phyloP scores from a whole-genome alignment of 257 asterid genomes.

The Solanum medicagineum region DNA sequence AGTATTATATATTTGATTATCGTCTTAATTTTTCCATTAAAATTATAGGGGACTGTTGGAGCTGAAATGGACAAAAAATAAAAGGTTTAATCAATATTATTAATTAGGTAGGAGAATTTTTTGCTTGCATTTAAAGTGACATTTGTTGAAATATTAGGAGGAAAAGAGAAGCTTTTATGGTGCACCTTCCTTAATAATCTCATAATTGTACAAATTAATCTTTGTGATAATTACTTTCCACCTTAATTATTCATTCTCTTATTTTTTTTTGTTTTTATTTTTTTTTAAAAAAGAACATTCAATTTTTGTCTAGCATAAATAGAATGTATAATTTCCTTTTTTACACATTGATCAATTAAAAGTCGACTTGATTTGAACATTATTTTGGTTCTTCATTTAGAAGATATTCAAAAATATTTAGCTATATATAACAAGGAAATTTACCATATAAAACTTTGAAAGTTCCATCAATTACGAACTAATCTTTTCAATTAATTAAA shows the following conservation, averaged over 20 bases:
- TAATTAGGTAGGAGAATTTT: conserved; percentile 16
- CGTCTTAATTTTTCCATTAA: too few species aligned
- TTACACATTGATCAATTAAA: not conserved
- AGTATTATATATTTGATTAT: too few species aligned
- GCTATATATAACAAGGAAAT: not conserved
- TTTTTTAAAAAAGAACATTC: too few species aligned
- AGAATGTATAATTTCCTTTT: not conserved
- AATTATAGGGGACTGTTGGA: not conserved
- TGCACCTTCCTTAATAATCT: not conserved
- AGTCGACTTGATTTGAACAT: too few species aligned
- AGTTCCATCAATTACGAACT: not conserved
- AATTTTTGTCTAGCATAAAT: not conserved
- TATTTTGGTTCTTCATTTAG: too few species aligned
- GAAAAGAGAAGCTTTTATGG: not conserved
- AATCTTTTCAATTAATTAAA: not conserved
- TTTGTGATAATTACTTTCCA: not conserved
- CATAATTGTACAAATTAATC: not conserved
- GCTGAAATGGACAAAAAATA: not conserved
- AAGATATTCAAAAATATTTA: not conserved
- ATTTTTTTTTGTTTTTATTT: not conserved
- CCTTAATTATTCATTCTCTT: not conserved
- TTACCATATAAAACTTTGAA: not conserved
- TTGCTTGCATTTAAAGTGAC: conserved; percentile 35
- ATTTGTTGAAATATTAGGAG: not conserved
- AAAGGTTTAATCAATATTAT: conserved; percentile 4